Conservation (phyloP, 345 rosid species). For the Brassica cretica region DNA sequence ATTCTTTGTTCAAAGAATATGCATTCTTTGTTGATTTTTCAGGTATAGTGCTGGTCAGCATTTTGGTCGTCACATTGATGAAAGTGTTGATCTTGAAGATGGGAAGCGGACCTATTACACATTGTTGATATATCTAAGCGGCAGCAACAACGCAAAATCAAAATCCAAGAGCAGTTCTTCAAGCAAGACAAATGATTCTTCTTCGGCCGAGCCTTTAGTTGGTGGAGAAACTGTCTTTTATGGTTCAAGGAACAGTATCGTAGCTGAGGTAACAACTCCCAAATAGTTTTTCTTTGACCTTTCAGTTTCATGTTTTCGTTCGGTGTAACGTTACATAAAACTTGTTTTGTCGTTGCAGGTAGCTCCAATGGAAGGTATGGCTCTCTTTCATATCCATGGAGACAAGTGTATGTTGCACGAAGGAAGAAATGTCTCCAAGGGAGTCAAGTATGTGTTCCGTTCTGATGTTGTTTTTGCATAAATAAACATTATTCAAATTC, state of each 20-base stretch:
- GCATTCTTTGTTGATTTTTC: slow-evolving; percentile 22
- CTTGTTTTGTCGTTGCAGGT: slow-evolving; percentile 44
- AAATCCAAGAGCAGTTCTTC: slow-evolving; percentile 47
- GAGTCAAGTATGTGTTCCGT: slow-evolving; percentile 84
- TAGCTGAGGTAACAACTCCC: slow-evolving; percentile 64
- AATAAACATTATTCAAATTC: slow-evolving; percentile 17
- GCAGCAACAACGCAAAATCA: slow-evolving; percentile 42
- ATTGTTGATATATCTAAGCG: slow-evolving; percentile 81
- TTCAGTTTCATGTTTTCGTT: background rate
- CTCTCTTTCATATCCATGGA: slow-evolving; percentile 90
- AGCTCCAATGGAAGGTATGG: slow-evolving; percentile 90
- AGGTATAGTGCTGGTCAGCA: slow-evolving; percentile 89
- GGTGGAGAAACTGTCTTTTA: slow-evolving; percentile 98
- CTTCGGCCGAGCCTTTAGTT: slow-evolving; percentile 52
- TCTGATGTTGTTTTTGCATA: slow-evolving; percentile 93
- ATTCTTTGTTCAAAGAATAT: background rate
- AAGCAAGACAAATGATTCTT: slow-evolving; percentile 45
- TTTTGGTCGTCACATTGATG: slow-evolving; percentile 88
- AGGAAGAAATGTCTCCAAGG: slow-evolving; percentile 71
- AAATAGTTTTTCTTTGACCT: background rate
- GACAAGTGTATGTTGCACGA: slow-evolving; percentile 92
- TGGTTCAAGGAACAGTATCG: slow-evolving; percentile 65
- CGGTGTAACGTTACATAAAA: background rate
- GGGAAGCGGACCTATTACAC: slow-evolving; percentile 80
- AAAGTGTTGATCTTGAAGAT: slow-evolving; percentile 68